These are phyloP conservation scores for Microbotryomycetes sp. DNA, from an alignment of 1,284 basidiomycete genomes.

Conservation along the genomic window DNA sequence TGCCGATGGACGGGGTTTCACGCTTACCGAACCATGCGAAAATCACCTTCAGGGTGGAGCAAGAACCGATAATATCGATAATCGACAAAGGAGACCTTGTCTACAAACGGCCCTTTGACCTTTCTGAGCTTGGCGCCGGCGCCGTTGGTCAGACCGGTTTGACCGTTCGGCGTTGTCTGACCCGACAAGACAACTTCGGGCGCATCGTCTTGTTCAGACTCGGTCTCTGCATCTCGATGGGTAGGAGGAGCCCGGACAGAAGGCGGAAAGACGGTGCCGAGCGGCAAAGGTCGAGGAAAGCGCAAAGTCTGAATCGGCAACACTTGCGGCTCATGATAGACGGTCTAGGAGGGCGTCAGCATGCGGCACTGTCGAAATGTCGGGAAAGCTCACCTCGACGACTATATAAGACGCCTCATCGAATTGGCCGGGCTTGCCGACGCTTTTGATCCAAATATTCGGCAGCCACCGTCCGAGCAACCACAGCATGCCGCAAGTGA, in stretches of 20 bases:
- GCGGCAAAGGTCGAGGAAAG: conserved; percentile 59
- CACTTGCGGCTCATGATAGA: conserved; percentile 70
- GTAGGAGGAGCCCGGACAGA: conserved; percentile 26
- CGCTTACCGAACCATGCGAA: conserved; percentile 67
- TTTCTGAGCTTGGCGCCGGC: conserved; percentile 12
- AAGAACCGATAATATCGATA: conserved; percentile 84
- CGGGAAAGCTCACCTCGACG: conserved; percentile 62
- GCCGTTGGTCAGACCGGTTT: neutral
- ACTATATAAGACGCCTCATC: conserved; percentile 68
- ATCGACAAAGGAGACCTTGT: conserved; percentile 44
- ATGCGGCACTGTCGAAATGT: neutral
- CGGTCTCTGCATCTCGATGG: conserved; percentile 25
- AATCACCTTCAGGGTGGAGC: conserved; percentile 77
- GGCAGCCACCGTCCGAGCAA: conserved; percentile 93
- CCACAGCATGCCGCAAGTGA: conserved; percentile 67
- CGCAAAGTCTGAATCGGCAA: conserved; percentile 59
- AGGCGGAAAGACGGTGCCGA: conserved; percentile 66
- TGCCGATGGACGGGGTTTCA: conserved; percentile 5
- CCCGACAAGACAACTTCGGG: neutral
- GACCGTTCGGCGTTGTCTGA: neutral
- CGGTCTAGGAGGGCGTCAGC: conserved; percentile 51
- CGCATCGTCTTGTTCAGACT: conserved; percentile 24
- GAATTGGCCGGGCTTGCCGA: conserved; percentile 78
- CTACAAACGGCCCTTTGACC: conserved; percentile 32
- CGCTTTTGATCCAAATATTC: conserved; percentile 75